Conservation (phyloP, 2,329 filamentous ascomycete species). For the Macrophomina pseudophaseolina region DNA sequence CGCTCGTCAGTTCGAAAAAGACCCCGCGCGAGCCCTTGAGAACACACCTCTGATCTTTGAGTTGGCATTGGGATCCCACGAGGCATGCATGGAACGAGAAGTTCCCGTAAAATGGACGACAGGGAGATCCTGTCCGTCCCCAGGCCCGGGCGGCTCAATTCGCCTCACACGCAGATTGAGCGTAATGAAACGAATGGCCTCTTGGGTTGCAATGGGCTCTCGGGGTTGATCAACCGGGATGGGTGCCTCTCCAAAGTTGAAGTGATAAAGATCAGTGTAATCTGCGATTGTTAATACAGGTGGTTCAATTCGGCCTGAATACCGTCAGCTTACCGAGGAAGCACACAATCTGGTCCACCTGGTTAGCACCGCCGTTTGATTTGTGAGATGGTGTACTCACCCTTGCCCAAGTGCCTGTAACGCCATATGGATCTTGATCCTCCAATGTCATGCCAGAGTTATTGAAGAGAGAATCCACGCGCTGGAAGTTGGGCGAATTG, state of each 20-base stretch:
- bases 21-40: not conserved
- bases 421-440: slow-evolving; percentile 68
- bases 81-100: slow-evolving; percentile 66
- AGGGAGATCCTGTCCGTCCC: slow-evolving; percentile 63
- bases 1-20: not conserved
- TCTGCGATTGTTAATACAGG: slow-evolving; percentile 48
- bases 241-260: slow-evolving; percentile 65
- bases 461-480: slow-evolving; percentile 32
- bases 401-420: slow-evolving; percentile 72
- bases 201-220: slow-evolving; percentile 64
- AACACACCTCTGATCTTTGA: slow-evolving; percentile 66
- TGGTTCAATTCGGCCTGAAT: no score
- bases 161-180: slow-evolving; percentile 68
- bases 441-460: slow-evolving; percentile 35
- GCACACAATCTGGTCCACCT: slow-evolving; percentile 46
- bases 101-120: slow-evolving; percentile 71
- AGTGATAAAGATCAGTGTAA: slow-evolving; percentile 73
- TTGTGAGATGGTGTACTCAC: not conserved
- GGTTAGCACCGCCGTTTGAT: not conserved
- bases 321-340: slow-evolving; percentile 44
- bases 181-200: slow-evolving; percentile 72
- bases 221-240: slow-evolving; percentile 40
- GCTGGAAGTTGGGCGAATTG: not conserved
- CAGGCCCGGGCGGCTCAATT: slow-evolving; percentile 63
- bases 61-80: slow-evolving; percentile 72